Percentiles rank a stretch among this genome's conserved stretches.
phyloP scores from a whole-genome alignment of 257 asterid genomes.

The Rubia yunnanensis region DNA sequence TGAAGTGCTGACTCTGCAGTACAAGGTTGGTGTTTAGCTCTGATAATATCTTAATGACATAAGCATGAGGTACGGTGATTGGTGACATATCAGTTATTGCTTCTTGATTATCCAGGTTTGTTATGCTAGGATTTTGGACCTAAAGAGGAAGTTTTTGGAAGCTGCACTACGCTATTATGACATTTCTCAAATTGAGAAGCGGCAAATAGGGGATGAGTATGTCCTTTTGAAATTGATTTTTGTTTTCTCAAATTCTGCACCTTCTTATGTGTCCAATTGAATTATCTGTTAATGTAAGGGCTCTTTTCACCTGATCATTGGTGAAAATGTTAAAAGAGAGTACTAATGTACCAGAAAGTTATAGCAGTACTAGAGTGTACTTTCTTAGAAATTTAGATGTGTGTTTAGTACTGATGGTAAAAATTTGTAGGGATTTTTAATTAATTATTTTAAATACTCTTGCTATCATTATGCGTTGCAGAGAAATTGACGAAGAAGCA shows the following conservation, averaged over 20 bases:
- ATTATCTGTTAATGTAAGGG: not conserved
- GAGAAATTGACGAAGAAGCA: constrained; percentile 92
- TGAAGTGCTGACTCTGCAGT: constrained; percentile 84
- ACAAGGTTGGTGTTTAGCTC: constrained; percentile 47
- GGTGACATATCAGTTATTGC: not conserved
- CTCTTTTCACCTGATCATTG: not conserved
- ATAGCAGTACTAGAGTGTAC: not conserved
- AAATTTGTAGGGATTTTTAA: not conserved
- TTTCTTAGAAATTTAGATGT: not conserved
- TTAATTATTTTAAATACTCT: not conserved
- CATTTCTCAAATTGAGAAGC: constrained; percentile 96
- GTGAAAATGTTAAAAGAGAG: not conserved
- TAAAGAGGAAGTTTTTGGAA: constrained; percentile 96
- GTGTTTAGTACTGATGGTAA: not conserved
- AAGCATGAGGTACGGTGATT: constrained; percentile 2
- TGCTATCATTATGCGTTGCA: constrained; percentile 14
- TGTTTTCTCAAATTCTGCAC: not conserved
- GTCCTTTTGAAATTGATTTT: constrained; percentile 20
- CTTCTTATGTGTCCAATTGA: not conserved
- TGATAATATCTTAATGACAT: constrained; percentile 1
- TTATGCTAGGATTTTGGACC: constrained; percentile 90
- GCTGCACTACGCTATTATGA: constrained; percentile 97
- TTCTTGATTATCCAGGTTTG: constrained; percentile 55
- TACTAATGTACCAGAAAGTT: not conserved
- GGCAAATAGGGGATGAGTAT: constrained; percentile 92